phyloP scores from a whole-genome alignment of 164 flowering plant species.

The Vitis rupestris region DNA sequence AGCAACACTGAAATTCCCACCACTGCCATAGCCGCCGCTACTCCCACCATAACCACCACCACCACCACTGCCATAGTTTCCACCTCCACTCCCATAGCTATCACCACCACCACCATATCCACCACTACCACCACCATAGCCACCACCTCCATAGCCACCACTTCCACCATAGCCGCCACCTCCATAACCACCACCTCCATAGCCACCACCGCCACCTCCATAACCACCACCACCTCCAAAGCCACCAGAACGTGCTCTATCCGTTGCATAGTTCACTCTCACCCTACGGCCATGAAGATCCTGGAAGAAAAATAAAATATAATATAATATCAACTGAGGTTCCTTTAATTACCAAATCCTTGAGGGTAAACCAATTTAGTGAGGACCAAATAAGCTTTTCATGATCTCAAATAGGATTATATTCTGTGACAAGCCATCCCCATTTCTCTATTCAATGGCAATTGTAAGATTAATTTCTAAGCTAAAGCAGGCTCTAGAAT shows the following conservation, averaged over 20 bases:
- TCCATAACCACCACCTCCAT: constrained; percentile 25
- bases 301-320: constrained; percentile 26
- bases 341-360: neutral
- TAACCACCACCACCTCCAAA: constrained; percentile 21
- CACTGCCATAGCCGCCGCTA: neutral
- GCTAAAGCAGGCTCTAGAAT: no score
- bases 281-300: constrained; percentile 75
- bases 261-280: constrained; percentile 75
- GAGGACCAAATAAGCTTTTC: no score
- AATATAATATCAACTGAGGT: neutral
- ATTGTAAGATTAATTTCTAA: no score
- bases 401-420: no score
- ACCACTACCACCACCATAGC: constrained; percentile 9
- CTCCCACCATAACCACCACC: constrained; percentile 1
- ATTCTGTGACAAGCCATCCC: no score
- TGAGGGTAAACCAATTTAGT: no score
- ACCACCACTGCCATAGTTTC: neutral
- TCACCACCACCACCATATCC: constrained; percentile 13
- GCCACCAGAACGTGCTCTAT: constrained; percentile 35
- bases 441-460: no score
- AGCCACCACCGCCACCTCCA: constrained; percentile 15
- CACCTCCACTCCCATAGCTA: constrained; percentile 3
- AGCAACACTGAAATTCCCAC: constrained; percentile 13
- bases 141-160: constrained; percentile 10
- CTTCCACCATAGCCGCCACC: constrained; percentile 16